A percentile compares a stretch with the other conserved stretches of the same genome.
Conservation (phyloP, 2,329 filamentous ascomycete species). For the Sclerotinia glacialis region DNA sequence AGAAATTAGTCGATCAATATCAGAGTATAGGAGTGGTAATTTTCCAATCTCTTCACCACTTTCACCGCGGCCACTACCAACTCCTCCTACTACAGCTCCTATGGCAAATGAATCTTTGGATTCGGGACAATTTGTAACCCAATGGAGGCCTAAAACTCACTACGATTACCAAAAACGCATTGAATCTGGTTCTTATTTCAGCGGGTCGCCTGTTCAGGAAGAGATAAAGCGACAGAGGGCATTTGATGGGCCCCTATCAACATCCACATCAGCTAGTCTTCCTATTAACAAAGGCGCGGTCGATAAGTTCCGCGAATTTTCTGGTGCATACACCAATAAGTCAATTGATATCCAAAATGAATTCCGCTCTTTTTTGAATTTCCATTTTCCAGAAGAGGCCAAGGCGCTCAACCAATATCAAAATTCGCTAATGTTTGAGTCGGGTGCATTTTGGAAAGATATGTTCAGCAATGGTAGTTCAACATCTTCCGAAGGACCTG, state of each 20-base stretch:
- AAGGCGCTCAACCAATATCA: conserved; percentile 49
- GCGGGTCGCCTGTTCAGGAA: conserved; percentile 18
- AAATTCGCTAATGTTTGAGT: conserved; percentile 49
- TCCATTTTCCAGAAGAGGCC: conserved; percentile 50
- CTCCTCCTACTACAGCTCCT: conserved; percentile 6
- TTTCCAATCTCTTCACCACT: conserved; percentile 37
- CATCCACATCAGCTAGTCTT: not conserved
- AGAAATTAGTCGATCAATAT: conserved; percentile 44
- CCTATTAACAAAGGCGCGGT: not conserved
- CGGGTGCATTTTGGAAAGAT: conserved; percentile 42
- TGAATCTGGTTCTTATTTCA: conserved; percentile 23
- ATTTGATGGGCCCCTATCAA: conserved; percentile 16
- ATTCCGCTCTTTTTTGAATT: conserved; percentile 51
- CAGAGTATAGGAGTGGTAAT: conserved; percentile 43
- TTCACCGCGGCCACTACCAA: conserved; percentile 16
- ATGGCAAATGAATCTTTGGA: conserved; percentile 2
- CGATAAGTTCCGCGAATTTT: conserved; percentile 31
- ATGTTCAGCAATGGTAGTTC: conserved; percentile 33
- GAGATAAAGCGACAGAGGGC: not conserved
- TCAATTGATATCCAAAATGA: conserved; percentile 57
- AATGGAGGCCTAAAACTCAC: not conserved
- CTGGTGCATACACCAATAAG: conserved; percentile 27
- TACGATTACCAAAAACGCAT: conserved; percentile 15
- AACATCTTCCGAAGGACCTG: conserved; percentile 31
- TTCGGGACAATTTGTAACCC: not conserved